Evolutionary conservation across 192 early-diverging fungal species (phyloP).

Genomic region (Coemansia sp.): DNA sequence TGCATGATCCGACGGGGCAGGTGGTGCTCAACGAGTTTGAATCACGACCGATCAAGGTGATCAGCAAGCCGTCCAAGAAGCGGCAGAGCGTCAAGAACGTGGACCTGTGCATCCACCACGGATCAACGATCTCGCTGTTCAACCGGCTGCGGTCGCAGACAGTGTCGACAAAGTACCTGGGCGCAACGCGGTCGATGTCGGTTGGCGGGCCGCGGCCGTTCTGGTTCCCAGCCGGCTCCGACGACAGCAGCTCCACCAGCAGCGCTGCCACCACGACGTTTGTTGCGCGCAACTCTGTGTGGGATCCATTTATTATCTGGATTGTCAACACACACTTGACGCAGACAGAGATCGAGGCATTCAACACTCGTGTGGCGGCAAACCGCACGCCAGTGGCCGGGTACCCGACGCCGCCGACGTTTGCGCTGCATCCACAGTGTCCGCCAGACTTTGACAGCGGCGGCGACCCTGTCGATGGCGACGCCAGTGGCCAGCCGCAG

Average conservation of each 20-base stretch:
- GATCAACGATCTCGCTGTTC: slow-evolving; percentile 82
- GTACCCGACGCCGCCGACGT: slow-evolving; percentile 75
- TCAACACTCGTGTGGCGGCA: slow-evolving; percentile 39
- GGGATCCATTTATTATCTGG: slow-evolving; percentile 90
- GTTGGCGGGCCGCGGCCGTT: slow-evolving; percentile 53
- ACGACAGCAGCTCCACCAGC: slow-evolving; percentile 6
- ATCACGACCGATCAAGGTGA: slow-evolving; percentile 81
- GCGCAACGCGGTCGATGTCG: slow-evolving; percentile 54
- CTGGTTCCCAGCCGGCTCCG: slow-evolving; percentile 47
- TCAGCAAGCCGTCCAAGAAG: slow-evolving; percentile 92
- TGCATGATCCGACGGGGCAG: slow-evolving; percentile 64
- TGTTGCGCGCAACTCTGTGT: slow-evolving; percentile 72
- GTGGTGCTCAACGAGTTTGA: slow-evolving; percentile 67
- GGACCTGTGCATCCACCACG: slow-evolving; percentile 83
- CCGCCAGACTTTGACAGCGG: slow-evolving; percentile 36
- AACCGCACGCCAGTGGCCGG: slow-evolving; percentile 55
- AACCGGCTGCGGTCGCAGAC: slow-evolving; percentile 90
- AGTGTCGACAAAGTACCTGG: slow-evolving; percentile 83
- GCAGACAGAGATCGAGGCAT: slow-evolving; percentile 59
- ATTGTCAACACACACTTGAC: slow-evolving; percentile 66
- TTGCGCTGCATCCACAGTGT: slow-evolving; percentile 66
- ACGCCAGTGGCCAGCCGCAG: slow-evolving; percentile 23
- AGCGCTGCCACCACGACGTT: slow-evolving; percentile 58
- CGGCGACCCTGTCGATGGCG: slow-evolving; percentile 14
- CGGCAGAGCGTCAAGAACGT: slow-evolving; percentile 81